Conservation (phyloP, 129 eudicot species). For the Deinandra increscens region DNA sequence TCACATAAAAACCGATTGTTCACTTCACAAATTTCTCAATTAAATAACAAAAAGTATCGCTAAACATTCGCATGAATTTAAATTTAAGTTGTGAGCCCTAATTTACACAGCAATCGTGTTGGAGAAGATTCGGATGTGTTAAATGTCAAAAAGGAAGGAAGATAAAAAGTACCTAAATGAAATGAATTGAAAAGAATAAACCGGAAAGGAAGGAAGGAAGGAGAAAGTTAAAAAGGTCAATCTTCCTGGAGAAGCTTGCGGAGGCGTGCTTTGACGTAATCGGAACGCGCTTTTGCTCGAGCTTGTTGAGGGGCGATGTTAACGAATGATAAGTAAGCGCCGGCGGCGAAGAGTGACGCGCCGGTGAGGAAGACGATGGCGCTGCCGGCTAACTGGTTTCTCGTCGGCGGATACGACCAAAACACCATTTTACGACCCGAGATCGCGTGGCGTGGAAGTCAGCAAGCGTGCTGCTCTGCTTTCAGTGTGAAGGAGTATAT, state of each 20-base stretch:
- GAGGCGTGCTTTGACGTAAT: constrained; percentile 68
- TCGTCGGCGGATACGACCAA: constrained; percentile 67
- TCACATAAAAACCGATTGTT: background rate
- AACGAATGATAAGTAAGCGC: constrained; percentile 61
- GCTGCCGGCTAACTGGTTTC: constrained; percentile 48
- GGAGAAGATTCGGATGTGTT: background rate
- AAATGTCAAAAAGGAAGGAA: background rate
- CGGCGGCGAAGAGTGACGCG: constrained; percentile 54
- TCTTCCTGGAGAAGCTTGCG: constrained; percentile 60
- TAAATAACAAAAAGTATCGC: background rate
- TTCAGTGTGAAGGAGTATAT: background rate
- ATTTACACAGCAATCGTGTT: constrained; percentile 11
- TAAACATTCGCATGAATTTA: constrained; percentile 1
- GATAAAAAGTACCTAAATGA: constrained; percentile 16
- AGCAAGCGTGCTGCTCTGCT: background rate
- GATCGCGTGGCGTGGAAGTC: constrained; percentile 24
- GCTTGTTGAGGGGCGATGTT: constrained; percentile 81
- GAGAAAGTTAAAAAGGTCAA: background rate
- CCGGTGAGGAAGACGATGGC: constrained; percentile 51
- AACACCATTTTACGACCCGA: constrained; percentile 40
- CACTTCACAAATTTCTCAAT: background rate
- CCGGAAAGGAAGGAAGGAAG: too few species aligned
- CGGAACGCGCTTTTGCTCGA: constrained; percentile 68
- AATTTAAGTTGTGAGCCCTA: background rate
- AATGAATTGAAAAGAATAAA: too few species aligned